A percentile compares a stretch with the other conserved stretches of the same genome.
These are phyloP conservation scores for Cerioporus squamosus DNA, from an alignment of 1,284 basidiomycete genomes.

Conservation along the genomic window DNA sequence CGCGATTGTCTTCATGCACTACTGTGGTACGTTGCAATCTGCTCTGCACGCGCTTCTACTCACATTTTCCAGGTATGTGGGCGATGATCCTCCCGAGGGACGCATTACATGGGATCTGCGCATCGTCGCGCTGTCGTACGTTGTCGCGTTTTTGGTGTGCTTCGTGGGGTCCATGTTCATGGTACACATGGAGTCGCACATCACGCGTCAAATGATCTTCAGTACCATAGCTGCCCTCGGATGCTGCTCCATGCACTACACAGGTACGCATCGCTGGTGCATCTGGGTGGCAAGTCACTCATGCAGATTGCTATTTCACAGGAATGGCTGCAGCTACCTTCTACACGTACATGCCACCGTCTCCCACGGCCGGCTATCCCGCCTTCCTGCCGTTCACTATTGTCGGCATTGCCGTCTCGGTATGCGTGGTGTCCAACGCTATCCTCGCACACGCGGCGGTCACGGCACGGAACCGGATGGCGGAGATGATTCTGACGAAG, in stretches of 20 bases:
- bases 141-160: slow-evolving; percentile 32
- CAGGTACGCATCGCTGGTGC: slow-evolving; percentile 17
- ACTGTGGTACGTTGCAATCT: slow-evolving; percentile 27
- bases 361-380: slow-evolving; percentile 29
- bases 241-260: slow-evolving; percentile 37
- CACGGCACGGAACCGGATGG: slow-evolving; percentile 35
- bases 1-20: slow-evolving; percentile 37
- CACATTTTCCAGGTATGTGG: slow-evolving; percentile 31
- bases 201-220: slow-evolving; percentile 34
- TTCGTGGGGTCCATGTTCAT: slow-evolving; percentile 34
- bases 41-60: neutral
- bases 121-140: slow-evolving; percentile 31
- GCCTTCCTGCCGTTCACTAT: slow-evolving; percentile 32
- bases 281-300: neutral
- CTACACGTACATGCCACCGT: slow-evolving; percentile 28
- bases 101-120: slow-evolving; percentile 31
- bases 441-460: slow-evolving; percentile 35
- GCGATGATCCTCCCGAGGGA: slow-evolving; percentile 34
- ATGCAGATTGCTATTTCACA: neutral
- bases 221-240: slow-evolving; percentile 33
- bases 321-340: slow-evolving; percentile 38
- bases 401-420: slow-evolving; percentile 30
- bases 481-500: slow-evolving; percentile 36
- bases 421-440: slow-evolving; percentile 36
- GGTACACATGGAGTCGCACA: slow-evolving; percentile 37